Conservation (phyloP, 805 yeast species). For the Lipomyces chichibuensis region DNA sequence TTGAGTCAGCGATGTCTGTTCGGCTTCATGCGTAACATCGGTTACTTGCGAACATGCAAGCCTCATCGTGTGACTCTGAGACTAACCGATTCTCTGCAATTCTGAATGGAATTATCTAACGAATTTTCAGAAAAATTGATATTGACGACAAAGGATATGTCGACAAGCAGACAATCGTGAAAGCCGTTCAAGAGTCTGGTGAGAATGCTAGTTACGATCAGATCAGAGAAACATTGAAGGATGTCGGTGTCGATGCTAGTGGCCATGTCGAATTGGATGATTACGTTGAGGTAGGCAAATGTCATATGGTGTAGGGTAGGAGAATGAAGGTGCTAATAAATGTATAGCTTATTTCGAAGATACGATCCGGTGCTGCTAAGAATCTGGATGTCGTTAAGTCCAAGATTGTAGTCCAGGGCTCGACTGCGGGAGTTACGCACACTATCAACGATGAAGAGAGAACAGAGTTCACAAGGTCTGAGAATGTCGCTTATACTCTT, state of each 20-base stretch:
- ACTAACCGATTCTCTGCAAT: not conserved
- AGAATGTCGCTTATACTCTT: not conserved
- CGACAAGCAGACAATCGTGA: slow-evolving; percentile 87
- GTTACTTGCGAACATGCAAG: not conserved
- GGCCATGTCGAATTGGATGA: slow-evolving; percentile 97
- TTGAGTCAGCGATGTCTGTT: not conserved
- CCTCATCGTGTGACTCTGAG: not conserved
- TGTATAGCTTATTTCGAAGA: slow-evolving; percentile 33
- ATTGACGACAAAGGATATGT: slow-evolving; percentile 91
- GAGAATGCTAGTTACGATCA: slow-evolving; percentile 78
- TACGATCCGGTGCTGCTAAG: slow-evolving; percentile 31
- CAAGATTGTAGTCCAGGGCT: slow-evolving; percentile 80
- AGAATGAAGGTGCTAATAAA: not conserved
- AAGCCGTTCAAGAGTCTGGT: slow-evolving; percentile 77
- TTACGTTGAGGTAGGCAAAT: slow-evolving; percentile 63
- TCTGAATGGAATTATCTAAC: not conserved
- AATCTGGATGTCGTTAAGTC: slow-evolving; percentile 51
- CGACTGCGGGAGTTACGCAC: slow-evolving; percentile 90
- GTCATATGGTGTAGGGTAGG: not conserved
- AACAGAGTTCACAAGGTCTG: slow-evolving; percentile 73
- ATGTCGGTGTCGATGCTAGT: slow-evolving; percentile 90
- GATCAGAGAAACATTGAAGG: slow-evolving; percentile 89
- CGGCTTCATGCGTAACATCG: not conserved
- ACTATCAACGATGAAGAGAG: slow-evolving; percentile 97
- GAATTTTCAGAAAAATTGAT: slow-evolving; percentile 65